A percentile compares a stretch with the other conserved stretches of the same genome.
Evolutionary conservation across 805 yeast species (phyloP).

Genomic region (Pichia californica): DNA sequence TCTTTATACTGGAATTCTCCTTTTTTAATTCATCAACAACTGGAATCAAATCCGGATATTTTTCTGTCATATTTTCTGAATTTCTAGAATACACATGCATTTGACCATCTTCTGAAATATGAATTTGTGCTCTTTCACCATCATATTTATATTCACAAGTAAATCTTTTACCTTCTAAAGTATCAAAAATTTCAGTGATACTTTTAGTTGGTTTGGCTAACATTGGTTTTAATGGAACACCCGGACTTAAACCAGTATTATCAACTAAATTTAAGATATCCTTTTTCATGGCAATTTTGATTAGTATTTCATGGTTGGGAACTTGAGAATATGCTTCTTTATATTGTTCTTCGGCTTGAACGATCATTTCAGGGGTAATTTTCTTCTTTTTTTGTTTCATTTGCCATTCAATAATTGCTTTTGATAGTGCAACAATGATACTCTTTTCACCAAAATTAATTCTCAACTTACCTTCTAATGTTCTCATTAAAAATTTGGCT

Average conservation of each 20-base stretch:
- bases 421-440: slow-evolving; percentile 75
- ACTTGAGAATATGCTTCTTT: slow-evolving; percentile 84
- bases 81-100: slow-evolving; percentile 85
- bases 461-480: slow-evolving; percentile 86
- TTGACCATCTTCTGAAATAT: slow-evolving; percentile 56
- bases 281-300: slow-evolving; percentile 53
- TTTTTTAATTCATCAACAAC: slow-evolving; percentile 46
- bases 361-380: slow-evolving; percentile 37
- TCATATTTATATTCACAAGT: slow-evolving; percentile 97
- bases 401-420: slow-evolving; percentile 69
- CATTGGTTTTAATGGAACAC: slow-evolving; percentile 96
- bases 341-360: slow-evolving; percentile 67
- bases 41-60: slow-evolving; percentile 85
- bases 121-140: slow-evolving; percentile 97
- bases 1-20: slow-evolving; percentile 32
- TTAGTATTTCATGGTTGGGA: slow-evolving; percentile 82
- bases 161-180: slow-evolving; percentile 77
- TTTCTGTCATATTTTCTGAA: slow-evolving; percentile 93
- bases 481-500: slow-evolving; percentile 84
- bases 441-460: slow-evolving; percentile 94
- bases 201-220: slow-evolving; percentile 96
- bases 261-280: slow-evolving; percentile 65
- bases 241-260: slow-evolving; percentile 75
- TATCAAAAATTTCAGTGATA: slow-evolving; percentile 82
- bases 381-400: slow-evolving; percentile 23